Evolutionary conservation across 2,329 filamentous ascomycete species (phyloP).

Genomic region (Fusarium sp.): DNA sequence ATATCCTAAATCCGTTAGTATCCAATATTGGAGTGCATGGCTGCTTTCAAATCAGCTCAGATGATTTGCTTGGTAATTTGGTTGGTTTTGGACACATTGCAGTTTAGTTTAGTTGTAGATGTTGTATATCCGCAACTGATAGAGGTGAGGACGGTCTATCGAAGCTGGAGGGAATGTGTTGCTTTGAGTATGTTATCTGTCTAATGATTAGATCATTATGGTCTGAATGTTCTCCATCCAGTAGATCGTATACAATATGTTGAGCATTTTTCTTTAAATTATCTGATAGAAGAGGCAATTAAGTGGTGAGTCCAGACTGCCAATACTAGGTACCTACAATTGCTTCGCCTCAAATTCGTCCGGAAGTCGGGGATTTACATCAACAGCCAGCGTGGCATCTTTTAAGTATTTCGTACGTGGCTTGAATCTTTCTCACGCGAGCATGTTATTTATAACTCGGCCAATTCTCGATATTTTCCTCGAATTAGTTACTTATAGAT

Average conservation of each 20-base stretch:
- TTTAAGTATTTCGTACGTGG: slow-evolving; percentile 10
- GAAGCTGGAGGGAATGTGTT: no score
- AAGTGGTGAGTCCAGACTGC: slow-evolving; percentile 20
- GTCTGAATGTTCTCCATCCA: no score
- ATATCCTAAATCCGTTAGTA: slow-evolving; percentile 17
- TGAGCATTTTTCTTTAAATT: neutral
- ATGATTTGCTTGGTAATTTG: slow-evolving; percentile 30
- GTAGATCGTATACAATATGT: no score
- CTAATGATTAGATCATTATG: no score
- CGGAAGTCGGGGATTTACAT: slow-evolving; percentile 33
- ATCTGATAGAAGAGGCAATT: slow-evolving; percentile 1
- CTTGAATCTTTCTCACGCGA: slow-evolving; percentile 18
- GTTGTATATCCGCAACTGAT: neutral
- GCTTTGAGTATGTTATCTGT: no score
- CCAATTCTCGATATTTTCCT: neutral
- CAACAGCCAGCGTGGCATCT: slow-evolving; percentile 51
- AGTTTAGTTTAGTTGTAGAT: slow-evolving; percentile 13
- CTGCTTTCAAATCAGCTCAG: slow-evolving; percentile 38
- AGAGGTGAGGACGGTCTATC: no score
- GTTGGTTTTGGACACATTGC: slow-evolving; percentile 41
- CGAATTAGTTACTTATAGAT: neutral
- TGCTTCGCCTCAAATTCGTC: slow-evolving; percentile 38
- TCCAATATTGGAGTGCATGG: neutral
- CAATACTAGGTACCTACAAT: neutral
- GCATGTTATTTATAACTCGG: slow-evolving; percentile 16